Base-by-base conservation (phyloP, 768 basidiomycete genomes). In the Russula virescens region DNA sequence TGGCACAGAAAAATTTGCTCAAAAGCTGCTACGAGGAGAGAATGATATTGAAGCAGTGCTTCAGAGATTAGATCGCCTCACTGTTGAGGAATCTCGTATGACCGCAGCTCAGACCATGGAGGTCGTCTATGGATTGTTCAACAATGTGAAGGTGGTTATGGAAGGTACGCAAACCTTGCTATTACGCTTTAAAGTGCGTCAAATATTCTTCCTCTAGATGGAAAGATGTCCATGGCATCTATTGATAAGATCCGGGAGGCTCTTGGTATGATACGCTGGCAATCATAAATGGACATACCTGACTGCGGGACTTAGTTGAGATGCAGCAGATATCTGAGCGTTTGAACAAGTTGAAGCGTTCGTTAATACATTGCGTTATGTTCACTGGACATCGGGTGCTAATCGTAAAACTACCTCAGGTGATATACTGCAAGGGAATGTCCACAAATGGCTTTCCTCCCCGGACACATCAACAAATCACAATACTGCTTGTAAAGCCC, bases 61-160 rank as follows among this genome's bases (percentile, higher is more conserved):
- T 14, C 45, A 47, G 14, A 57, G 46, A 18, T 47, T 57, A 45
- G 55, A 57, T 14, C 43, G 55, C 45, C 55, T 57, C 55, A 57
- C 55, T 5, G 18, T 47, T 43, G 55, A 57, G 4, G 55, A 57
- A 28, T 57, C 45, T 11, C 55, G 45, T n/a, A 47, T 57, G 57
- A 42, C 48, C 9, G 47, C 38, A n/a, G 47, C 47, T 14, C 47
- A 58, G 14, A 60, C 52, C 28, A 38, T 55, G 26, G n/a, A n/a
- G n/a, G n/a, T n/a, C n/a, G n/a, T n/a, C n/a, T n/a, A n/a, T n/a
- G n/a, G n/a, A n/a, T n/a, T n/a, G n/a, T n/a, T n/a, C n/a, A n/a
- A n/a, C n/a, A n/a, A n/a, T n/a, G n/a, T n/a, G n/a, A n/a, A n/a
- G 60, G 55, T 35, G 51, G 52, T 46, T 34, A 54, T 53, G 23